phyloP scores from a whole-genome alignment of 192 early-diverging fungal genomes.

The Coemansia sp. region DNA sequence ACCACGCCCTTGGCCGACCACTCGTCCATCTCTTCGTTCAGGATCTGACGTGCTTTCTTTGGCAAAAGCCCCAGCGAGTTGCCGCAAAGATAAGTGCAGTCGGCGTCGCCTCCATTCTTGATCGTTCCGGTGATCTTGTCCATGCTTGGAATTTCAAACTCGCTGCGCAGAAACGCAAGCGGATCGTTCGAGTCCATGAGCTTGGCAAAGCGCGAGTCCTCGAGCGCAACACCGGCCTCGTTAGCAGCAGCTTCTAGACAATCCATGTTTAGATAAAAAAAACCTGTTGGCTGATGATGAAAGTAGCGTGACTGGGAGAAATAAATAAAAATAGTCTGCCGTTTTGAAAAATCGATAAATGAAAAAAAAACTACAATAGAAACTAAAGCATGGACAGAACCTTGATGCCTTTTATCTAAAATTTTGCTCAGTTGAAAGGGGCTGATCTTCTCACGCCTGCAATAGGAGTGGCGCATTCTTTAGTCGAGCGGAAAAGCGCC shows the following conservation, averaged over 20 bases:
- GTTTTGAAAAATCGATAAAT: background rate
- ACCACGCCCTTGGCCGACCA: conserved; percentile 87
- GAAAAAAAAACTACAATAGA: background rate
- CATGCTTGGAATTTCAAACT: conserved; percentile 71
- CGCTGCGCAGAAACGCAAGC: conserved; percentile 59
- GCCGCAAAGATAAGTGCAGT: conserved; percentile 84
- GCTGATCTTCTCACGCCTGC: too few species aligned
- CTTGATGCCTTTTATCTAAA: too few species aligned
- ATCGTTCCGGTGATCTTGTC: conserved; percentile 43
- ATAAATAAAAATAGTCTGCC: background rate
- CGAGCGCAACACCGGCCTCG: conserved; percentile 24
- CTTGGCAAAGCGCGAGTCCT: conserved; percentile 54
- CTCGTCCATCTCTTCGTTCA: conserved; percentile 88
- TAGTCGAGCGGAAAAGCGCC: too few species aligned
- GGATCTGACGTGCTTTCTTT: conserved; percentile 58
- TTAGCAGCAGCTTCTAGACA: conserved; percentile 15
- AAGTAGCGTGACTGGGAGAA: background rate
- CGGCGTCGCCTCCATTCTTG: conserved; percentile 34
- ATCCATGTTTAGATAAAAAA: conserved; percentile 22
- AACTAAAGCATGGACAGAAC: too few species aligned
- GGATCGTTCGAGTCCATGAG: conserved; percentile 64
- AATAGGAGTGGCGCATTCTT: too few species aligned
- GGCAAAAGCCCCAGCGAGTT: conserved; percentile 94
- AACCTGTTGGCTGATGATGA: background rate
- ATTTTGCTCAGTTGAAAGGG: too few species aligned